Conservation (phyloP, 1,139 yeast species). For the Lipomyces yarrowii region DNA sequence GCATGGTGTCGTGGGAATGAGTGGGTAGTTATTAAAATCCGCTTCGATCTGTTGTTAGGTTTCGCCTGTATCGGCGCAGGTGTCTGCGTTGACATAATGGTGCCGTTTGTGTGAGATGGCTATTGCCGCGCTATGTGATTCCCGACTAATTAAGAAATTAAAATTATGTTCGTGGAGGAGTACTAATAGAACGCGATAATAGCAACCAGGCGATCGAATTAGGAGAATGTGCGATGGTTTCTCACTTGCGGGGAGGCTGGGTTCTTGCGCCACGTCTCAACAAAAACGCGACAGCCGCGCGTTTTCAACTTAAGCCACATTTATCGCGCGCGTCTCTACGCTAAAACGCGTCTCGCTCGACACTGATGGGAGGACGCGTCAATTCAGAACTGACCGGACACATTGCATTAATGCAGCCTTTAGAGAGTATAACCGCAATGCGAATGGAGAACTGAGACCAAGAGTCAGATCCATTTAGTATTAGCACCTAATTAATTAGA, state of each 20-base stretch:
- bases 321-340: background rate
- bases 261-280: background rate
- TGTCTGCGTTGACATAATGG: background rate
- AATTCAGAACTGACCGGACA: too few species aligned
- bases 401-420: background rate
- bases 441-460: background rate
- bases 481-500: too few species aligned
- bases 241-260: background rate
- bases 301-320: background rate
- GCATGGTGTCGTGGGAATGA: conserved; percentile 23
- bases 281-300: background rate
- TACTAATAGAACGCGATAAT: too few species aligned
- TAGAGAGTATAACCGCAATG: background rate
- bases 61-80: background rate
- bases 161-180: too few species aligned
- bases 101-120: background rate
- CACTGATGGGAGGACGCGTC: background rate
- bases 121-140: background rate
- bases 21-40: conserved; percentile 25
- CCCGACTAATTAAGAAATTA: background rate
- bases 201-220: too few species aligned
- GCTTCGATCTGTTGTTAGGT: conserved; percentile 11
- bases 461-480: background rate
- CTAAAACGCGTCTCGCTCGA: too few species aligned
- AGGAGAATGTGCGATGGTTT: too few species aligned